A percentile compares a stretch with the other conserved stretches of the same genome.
Conservation (phyloP, 306 rosid species). For the Cyclanthera cordifolia region DNA sequence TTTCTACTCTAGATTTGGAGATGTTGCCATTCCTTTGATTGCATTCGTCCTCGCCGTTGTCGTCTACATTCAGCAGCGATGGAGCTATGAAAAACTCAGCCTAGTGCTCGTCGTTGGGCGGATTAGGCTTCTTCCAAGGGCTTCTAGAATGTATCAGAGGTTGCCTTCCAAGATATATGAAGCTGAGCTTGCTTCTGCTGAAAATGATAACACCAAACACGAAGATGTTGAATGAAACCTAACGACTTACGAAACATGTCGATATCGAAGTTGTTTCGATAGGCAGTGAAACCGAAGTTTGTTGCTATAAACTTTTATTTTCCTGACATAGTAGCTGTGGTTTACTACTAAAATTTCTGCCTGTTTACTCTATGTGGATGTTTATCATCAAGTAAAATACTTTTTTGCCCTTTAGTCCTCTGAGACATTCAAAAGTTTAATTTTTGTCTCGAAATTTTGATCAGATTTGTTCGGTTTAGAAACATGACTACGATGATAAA, state of each 20-base stretch:
- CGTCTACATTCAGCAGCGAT: slow-evolving; percentile 64
- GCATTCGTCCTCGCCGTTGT: slow-evolving; percentile 49
- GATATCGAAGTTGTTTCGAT: background rate
- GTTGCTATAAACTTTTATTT: background rate
- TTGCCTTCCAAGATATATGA: slow-evolving; percentile 49
- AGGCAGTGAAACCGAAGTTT: background rate
- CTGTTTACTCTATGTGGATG: background rate
- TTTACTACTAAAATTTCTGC: background rate
- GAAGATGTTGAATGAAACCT: slow-evolving; percentile 33
- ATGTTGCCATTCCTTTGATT: slow-evolving; percentile 51
- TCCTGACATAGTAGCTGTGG: no score
- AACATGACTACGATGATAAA: no score
- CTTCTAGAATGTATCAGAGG: slow-evolving; percentile 56
- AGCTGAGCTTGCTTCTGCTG: slow-evolving; percentile 60
- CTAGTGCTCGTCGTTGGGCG: slow-evolving; percentile 34
- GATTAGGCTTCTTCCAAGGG: slow-evolving; percentile 45
- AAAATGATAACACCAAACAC: slow-evolving; percentile 23
- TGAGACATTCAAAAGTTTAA: no score
- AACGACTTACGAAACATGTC: background rate
- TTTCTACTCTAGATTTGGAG: slow-evolving; percentile 67
- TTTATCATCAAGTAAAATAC: background rate
- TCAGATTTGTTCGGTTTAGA: no score
- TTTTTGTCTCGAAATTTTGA: no score
- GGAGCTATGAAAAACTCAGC: slow-evolving; percentile 57
- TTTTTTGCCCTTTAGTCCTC: background rate